Evolutionary conservation across 805 yeast species (phyloP).

Genomic region (Grigorovia transvaalensis): DNA sequence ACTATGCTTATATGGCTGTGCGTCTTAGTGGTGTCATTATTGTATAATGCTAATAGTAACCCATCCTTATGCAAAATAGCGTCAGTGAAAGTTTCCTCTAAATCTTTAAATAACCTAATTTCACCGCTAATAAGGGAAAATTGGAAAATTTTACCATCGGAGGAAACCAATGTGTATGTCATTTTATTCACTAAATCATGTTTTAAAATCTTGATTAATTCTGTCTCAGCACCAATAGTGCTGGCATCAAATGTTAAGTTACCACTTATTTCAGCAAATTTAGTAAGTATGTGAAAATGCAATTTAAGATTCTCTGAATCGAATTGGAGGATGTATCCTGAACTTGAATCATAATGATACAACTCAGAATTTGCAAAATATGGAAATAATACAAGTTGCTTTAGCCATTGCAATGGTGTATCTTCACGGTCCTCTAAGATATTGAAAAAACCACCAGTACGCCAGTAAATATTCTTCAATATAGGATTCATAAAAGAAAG

Average conservation of each 20-base stretch:
- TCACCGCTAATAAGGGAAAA: not conserved
- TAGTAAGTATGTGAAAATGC: not conserved
- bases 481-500: too few species aligned
- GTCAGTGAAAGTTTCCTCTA: not conserved
- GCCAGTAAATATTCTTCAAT: too few species aligned
- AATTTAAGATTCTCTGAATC: not conserved
- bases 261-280: too few species aligned
- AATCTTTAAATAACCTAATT: not conserved
- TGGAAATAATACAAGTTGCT: too few species aligned
- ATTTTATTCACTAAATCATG: not conserved
- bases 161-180: not conserved
- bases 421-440: too few species aligned
- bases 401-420: too few species aligned
- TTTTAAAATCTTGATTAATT: not conserved
- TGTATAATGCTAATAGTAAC: slow-evolving; percentile 22
- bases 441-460: too few species aligned
- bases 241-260: too few species aligned
- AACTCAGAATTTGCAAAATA: too few species aligned
- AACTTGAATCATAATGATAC: not conserved
- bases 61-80: slow-evolving; percentile 32
- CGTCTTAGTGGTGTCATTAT: not conserved
- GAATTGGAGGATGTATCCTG: not conserved
- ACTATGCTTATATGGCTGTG: slow-evolving; percentile 5
- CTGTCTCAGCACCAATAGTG: not conserved
- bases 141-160: not conserved